These are phyloP conservation scores for Heliamphora exappendiculata DNA, from an alignment of 148 eudicot genomes.

Conservation along the genomic window DNA sequence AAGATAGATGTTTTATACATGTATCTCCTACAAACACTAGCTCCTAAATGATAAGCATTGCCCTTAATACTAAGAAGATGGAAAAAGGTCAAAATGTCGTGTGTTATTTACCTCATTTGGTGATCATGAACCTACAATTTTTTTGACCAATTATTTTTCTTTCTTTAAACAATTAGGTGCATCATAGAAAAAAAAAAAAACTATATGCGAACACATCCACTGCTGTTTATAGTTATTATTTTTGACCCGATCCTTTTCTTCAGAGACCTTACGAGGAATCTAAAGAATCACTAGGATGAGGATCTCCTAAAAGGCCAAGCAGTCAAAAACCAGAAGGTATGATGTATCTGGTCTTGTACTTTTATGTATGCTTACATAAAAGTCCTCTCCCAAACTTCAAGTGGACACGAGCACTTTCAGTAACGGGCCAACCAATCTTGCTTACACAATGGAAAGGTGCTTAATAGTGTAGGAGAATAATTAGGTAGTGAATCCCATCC, in stretches of 20 bases:
- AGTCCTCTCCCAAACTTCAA: not conserved
- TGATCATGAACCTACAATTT: not conserved
- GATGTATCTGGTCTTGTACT: not conserved
- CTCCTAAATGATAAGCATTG: not conserved
- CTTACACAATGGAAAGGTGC: no score
- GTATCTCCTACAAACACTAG: not conserved
- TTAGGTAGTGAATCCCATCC: no score
- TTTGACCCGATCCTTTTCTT: not conserved
- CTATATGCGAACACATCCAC: not conserved
- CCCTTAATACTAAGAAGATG: not conserved
- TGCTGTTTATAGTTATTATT: not conserved
- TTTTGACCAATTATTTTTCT: not conserved
- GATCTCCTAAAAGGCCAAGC: constrained; percentile 86
- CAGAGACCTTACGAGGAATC: constrained; percentile 61
- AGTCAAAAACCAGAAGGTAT: constrained; percentile 87
- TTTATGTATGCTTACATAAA: not conserved
- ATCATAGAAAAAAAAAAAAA: no score
- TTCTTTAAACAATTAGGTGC: no score
- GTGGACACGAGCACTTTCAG: not conserved
- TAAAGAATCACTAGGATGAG: constrained; percentile 70
- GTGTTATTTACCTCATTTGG: not conserved
- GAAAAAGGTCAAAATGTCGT: not conserved
- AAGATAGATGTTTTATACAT: no score
- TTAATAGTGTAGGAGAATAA: no score
- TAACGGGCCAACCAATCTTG: no score